Evolutionary conservation across 768 basidiomycete species (phyloP).

Genomic region (Mycena rosella): DNA sequence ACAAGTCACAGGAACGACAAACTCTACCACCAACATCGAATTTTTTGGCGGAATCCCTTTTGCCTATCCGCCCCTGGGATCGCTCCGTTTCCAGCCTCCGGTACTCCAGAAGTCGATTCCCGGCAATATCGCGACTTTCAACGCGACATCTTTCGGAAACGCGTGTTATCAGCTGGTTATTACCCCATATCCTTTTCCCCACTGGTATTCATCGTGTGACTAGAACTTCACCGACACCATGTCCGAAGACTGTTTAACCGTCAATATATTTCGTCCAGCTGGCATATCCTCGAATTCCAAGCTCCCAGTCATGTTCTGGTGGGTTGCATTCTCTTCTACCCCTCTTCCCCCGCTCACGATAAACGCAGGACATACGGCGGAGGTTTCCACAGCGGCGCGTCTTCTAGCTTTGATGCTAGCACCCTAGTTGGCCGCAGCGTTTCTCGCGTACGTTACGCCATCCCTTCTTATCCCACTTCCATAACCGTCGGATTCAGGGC

Average conservation of each 20-base stretch:
- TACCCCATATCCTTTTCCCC: background rate
- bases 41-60: background rate
- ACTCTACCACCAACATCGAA: no score
- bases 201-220: no score
- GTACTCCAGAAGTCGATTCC: slow-evolving; percentile 4
- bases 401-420: background rate
- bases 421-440: background rate
- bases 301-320: background rate
- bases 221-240: background rate
- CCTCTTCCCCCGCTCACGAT: background rate
- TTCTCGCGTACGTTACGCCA: background rate
- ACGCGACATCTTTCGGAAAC: slow-evolving; percentile 2
- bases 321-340: no score
- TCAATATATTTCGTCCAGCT: slow-evolving; percentile 2
- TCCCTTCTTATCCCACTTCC: background rate
- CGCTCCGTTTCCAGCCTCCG: background rate
- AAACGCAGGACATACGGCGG: no score
- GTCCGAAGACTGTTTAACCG: slow-evolving; percentile 11
- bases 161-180: background rate
- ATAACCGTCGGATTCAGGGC: background rate
- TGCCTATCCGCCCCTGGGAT: slow-evolving; percentile 3
- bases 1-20: no score
- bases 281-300: background rate
- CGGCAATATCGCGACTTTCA: slow-evolving; percentile 1
- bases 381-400: background rate